Evolutionary conservation across 345 rosid species (phyloP), one percentile per base, ranked within the genome.

Genomic region (Eucalyptus microcorys): DNA sequence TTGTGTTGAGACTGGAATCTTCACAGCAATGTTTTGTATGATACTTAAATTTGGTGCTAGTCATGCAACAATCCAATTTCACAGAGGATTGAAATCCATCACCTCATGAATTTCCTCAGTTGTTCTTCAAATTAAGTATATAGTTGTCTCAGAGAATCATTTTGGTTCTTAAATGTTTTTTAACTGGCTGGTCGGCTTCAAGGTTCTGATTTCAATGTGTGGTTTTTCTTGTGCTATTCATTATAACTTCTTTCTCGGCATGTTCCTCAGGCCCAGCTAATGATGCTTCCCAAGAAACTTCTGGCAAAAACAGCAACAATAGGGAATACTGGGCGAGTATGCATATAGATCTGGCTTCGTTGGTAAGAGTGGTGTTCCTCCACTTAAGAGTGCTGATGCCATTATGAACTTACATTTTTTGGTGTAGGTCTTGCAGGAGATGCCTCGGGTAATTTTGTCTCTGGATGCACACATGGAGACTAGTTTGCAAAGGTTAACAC

Each of bases 391-490:
- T 71, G 48, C 37, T 88, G 37, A 27, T 86, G 43, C 49, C 53
- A 30, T 87, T 48, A 14, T 42, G 50, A 83, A 83, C 45, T 88
- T 26, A 34, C 14, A 47, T 45, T 14, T 30, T 89, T 55, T 87
- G 84, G 88, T 66, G 84, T 88, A 97, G 98, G 93, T 93, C 16
- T 91, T 96, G 90, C 92, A 93, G 87, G 98, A 95, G 91, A 94
- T 97, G 95, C 99, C 99, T 90, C 92, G 76, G 79, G 97, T 93
- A 87, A 92, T 97, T 89, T 94, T 96, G 50, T 90, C 96, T 83
- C 89, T 97, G 59, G 99, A 97, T 92, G 99, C 97, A 27, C 95
- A 96, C 89, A 92, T 95, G 92, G 99, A 96, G 91, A 88, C 89
- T 64, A 96, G 97, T 91, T 91, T 96, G 84, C 93, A 93, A 49